phyloP scores from a whole-genome alignment of 1,284 basidiomycete genomes.

The Limonomyces culmigenus region DNA sequence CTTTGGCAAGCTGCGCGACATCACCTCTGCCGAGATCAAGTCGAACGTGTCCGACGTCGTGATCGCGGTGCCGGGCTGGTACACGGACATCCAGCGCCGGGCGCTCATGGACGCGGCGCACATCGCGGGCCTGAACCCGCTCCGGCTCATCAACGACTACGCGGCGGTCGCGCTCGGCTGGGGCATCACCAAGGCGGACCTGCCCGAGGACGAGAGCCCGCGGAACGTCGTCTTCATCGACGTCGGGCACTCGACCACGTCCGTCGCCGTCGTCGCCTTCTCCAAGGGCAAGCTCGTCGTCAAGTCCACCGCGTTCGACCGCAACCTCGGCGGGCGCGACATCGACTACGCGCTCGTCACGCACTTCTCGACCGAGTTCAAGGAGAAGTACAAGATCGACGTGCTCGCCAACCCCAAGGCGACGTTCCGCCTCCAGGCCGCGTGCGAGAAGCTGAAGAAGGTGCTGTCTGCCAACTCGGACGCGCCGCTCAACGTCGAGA shows the following conservation, averaged over 20 bases:
- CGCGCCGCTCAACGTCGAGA: conserved; percentile 80
- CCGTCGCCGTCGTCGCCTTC: conserved; percentile 76
- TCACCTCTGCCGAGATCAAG: conserved; percentile 70
- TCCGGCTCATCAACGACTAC: conserved; percentile 89
- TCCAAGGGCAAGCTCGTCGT: conserved; percentile 81
- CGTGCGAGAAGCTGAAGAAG: conserved; percentile 65
- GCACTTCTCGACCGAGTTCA: conserved; percentile 83
- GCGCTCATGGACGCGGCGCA: conserved; percentile 77
- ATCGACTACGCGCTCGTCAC: conserved; percentile 79
- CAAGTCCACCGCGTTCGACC: conserved; percentile 77
- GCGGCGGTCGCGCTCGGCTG: conserved; percentile 88
- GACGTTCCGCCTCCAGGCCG: conserved; percentile 70
- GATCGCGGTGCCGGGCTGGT: conserved; percentile 90
- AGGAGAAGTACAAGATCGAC: conserved; percentile 89
- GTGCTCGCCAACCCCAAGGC: conserved; percentile 83
- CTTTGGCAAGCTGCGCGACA: conserved; percentile 79
- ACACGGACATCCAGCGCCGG: conserved; percentile 79
- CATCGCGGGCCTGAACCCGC: conserved; percentile 76
- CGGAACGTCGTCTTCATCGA: conserved; percentile 85
- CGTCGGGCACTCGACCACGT: conserved; percentile 80
- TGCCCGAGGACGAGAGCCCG: conserved; percentile 69
- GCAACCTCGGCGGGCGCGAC: conserved; percentile 84
- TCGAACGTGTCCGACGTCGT: conserved; percentile 76
- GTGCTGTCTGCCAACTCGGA: conserved; percentile 72
- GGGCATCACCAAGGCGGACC: conserved; percentile 91